Evolutionary conservation across 148 eudicot genomes (phyloP).

Genomic region (Nepenthes gracilis): DNA sequence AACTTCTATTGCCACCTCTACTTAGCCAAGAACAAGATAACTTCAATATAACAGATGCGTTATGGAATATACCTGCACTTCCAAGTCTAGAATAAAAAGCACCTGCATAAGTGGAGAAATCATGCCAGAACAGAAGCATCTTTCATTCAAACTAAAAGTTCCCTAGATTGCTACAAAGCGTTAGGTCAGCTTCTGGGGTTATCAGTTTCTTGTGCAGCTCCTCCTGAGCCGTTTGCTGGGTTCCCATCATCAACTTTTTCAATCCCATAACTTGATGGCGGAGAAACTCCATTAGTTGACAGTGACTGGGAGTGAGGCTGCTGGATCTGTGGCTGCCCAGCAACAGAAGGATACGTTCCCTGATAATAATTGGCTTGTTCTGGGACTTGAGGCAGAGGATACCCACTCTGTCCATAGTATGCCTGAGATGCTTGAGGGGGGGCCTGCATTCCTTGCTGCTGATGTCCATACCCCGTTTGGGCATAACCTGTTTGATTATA

Average conservation of each 20-base stretch:
- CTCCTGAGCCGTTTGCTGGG: constrained; percentile 11
- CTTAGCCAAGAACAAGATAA: too few species aligned
- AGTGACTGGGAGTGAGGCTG: constrained; percentile 16
- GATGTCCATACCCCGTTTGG: constrained; percentile 23
- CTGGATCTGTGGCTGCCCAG: constrained; percentile 14
- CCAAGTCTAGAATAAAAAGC: too few species aligned
- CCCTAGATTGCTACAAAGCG: too few species aligned
- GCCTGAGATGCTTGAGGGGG: constrained; percentile 22
- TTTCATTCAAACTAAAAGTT: too few species aligned
- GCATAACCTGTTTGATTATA: constrained; percentile 24
- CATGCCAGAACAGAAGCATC: too few species aligned
- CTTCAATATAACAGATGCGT: too few species aligned
- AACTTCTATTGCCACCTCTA: too few species aligned
- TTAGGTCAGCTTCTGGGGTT: constrained; percentile 16
- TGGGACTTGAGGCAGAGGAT: constrained; percentile 15
- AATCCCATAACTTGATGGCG: constrained; percentile 12
- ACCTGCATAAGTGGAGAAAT: too few species aligned
- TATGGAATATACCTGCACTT: too few species aligned
- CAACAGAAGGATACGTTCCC: constrained; percentile 18
- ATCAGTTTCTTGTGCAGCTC: constrained; percentile 10
- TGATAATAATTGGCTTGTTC: constrained; percentile 28
- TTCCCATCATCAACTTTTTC: constrained; percentile 23
- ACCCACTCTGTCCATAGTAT: constrained; percentile 31
- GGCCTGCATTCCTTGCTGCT: constrained; percentile 29
- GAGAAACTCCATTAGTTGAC: constrained; percentile 12